These are phyloP conservation scores for Galerina sulciceps DNA, from an alignment of 768 basidiomycete genomes.

Conservation along the genomic window DNA sequence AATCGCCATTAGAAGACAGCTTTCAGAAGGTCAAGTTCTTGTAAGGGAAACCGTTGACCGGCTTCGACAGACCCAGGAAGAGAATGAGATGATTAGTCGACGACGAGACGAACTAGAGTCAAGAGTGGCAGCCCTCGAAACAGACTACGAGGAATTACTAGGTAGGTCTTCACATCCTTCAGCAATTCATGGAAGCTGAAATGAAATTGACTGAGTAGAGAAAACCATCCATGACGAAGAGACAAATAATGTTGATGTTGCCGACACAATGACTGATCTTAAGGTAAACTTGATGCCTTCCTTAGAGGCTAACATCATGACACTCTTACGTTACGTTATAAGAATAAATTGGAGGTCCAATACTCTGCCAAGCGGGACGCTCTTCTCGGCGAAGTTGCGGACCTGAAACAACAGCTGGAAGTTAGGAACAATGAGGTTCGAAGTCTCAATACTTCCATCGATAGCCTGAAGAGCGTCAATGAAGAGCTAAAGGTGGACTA, in stretches of 20 bases:
- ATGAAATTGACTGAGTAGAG: conserved; percentile 51
- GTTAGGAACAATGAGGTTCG: conserved; percentile 83
- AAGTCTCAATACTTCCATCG: conserved; percentile 82
- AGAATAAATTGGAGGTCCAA: conserved; percentile 95
- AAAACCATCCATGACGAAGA: conserved; percentile 93
- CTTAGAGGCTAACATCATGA: neutral
- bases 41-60: conserved; percentile 90
- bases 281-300: conserved; percentile 57
- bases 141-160: conserved; percentile 96
- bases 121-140: conserved; percentile 78
- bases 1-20: conserved; percentile 80
- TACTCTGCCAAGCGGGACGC: conserved; percentile 93
- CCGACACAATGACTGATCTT: conserved; percentile 86
- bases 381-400: conserved; percentile 79
- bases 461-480: conserved; percentile 93
- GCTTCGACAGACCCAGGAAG: conserved; percentile 88
- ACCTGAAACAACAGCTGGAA: conserved; percentile 91
- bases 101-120: conserved; percentile 88
- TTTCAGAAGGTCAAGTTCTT: conserved; percentile 86
- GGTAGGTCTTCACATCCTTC: conserved; percentile 51
- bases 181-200: neutral
- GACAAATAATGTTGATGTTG: conserved; percentile 78
- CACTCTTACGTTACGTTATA: conserved; percentile 16
- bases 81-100: conserved; percentile 83
- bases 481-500: conserved; percentile 91